phyloP scores from a whole-genome alignment of 129 eudicot genomes.

The Lactuca sativa region DNA sequence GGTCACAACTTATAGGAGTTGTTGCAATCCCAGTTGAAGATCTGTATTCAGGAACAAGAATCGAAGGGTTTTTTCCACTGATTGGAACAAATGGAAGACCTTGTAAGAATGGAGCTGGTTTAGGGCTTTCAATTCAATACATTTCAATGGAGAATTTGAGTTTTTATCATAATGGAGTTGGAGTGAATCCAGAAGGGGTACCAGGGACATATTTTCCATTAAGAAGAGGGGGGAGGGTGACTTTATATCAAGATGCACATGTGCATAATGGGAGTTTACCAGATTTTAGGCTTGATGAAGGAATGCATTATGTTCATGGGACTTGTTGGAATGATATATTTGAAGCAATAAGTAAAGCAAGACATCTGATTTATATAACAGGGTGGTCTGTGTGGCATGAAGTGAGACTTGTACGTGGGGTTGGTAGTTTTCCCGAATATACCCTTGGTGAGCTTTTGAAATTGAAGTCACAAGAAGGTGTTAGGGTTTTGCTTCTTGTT shows the following conservation, averaged over 20 bases:
- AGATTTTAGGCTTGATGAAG: slow-evolving; percentile 63
- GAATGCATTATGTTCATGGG: slow-evolving; percentile 75
- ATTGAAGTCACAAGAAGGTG: slow-evolving; percentile 96
- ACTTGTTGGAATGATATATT: slow-evolving; percentile 93
- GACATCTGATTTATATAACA: slow-evolving; percentile 71
- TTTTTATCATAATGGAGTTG: slow-evolving; percentile 76
- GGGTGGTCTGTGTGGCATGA: slow-evolving; percentile 99
- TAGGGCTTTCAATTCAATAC: slow-evolving; percentile 73
- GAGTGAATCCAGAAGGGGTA: slow-evolving; percentile 59
- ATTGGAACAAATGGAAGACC: slow-evolving; percentile 63
- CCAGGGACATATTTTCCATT: slow-evolving; percentile 88
- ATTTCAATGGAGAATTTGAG: slow-evolving; percentile 65
- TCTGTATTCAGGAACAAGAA: slow-evolving; percentile 53
- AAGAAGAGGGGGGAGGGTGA: slow-evolving; percentile 83
- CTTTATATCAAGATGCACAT: slow-evolving; percentile 97
- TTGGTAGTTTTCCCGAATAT: slow-evolving; percentile 34
- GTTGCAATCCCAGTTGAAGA: slow-evolving; percentile 79
- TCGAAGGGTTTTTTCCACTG: slow-evolving; percentile 77
- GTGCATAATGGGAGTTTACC: slow-evolving; percentile 75
- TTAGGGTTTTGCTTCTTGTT: slow-evolving; percentile 91
- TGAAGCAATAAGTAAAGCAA: slow-evolving; percentile 90
- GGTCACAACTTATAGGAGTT: slow-evolving; percentile 86
- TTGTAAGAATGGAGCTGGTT: slow-evolving; percentile 80
- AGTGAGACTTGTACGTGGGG: slow-evolving; percentile 75
- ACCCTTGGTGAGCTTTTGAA: slow-evolving; percentile 87